phyloP scores from a whole-genome alignment of 164 flowering plant genomes.

The Warburgia ugandensis region DNA sequence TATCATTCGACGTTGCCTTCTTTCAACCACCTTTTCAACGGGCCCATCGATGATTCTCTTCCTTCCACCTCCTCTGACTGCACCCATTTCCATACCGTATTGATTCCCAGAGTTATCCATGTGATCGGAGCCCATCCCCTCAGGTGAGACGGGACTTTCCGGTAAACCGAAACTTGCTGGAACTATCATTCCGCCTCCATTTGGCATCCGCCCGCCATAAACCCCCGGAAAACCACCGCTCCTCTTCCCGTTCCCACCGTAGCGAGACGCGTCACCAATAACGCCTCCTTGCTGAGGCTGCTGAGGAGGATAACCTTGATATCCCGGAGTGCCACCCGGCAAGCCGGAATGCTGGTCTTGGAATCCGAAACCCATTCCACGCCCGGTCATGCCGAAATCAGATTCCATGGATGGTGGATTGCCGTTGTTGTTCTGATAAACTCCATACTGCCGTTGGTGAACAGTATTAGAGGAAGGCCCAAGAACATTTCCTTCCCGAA shows the following conservation, averaged over 20 bases:
- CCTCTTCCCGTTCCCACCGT: conserved; percentile 24
- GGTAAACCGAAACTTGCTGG: conserved; percentile 30
- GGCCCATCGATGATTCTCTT: conserved; percentile 44
- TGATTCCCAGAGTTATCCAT: conserved; percentile 32
- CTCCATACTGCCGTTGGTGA: conserved; percentile 22
- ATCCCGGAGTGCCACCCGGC: conserved; percentile 13
- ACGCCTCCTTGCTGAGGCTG: conserved; percentile 14
- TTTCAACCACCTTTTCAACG: conserved; percentile 87
- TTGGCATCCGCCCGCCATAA: conserved; percentile 40
- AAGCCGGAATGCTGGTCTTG: conserved; percentile 1
- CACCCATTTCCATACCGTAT: conserved; percentile 20
- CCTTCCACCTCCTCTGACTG: not conserved
- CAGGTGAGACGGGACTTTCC: conserved; percentile 61
- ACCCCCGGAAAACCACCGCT: conserved; percentile 24
- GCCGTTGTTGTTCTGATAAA: conserved; percentile 25
- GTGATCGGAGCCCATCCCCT: conserved; percentile 43
- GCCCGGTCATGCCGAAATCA: conserved; percentile 29
- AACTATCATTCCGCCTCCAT: conserved; percentile 30
- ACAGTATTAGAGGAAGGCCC: not conserved
- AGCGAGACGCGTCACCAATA: conserved; percentile 17
- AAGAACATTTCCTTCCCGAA: conserved; percentile 31
- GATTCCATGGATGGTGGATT: conserved; percentile 17
- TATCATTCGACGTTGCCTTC: conserved; percentile 91
- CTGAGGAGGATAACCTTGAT: conserved; percentile 16
- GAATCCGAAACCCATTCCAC: no score